These are phyloP conservation scores for Mimosa pudica DNA, from an alignment of 306 rosid species.

Conservation along the genomic window DNA sequence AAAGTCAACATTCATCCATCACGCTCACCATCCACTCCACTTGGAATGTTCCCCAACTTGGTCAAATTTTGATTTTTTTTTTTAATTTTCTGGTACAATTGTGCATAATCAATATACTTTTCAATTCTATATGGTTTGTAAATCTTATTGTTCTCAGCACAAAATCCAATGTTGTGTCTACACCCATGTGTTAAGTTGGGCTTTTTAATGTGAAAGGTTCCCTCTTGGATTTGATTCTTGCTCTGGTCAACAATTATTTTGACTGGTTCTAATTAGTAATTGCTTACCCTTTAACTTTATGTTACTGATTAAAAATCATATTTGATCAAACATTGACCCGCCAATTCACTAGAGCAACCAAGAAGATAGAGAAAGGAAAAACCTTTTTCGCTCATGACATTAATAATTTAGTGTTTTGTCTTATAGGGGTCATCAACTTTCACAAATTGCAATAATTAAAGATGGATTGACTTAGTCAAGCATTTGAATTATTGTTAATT, in stretches of 20 bases:
- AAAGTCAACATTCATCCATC: slow-evolving; percentile 41
- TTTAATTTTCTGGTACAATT: neutral
- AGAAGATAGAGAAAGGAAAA: slow-evolving; percentile 14
- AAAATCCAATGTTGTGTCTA: slow-evolving; percentile 15
- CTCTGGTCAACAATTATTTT: neutral
- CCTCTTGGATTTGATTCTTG: slow-evolving; percentile 2
- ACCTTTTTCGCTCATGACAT: slow-evolving; percentile 1
- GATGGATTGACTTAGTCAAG: slow-evolving; percentile 37
- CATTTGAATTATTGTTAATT: neutral
- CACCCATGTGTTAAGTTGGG: slow-evolving; percentile 9
- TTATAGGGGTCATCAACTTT: slow-evolving; percentile 26
- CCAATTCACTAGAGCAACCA: slow-evolving; percentile 11
- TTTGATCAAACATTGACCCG: slow-evolving; percentile 12
- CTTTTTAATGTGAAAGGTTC: slow-evolving; percentile 44
- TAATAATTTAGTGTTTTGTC: slow-evolving; percentile 14
- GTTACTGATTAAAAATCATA: slow-evolving; percentile 1
- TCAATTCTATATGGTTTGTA: neutral
- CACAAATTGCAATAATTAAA: slow-evolving; percentile 32
- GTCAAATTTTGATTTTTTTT: slow-evolving; percentile 27
- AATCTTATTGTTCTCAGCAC: slow-evolving; percentile 9
- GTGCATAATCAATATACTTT: neutral
- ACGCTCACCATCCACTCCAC: slow-evolving; percentile 45
- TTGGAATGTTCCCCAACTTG: slow-evolving; percentile 47
- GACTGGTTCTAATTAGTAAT: neutral
- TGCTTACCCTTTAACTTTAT: slow-evolving; percentile 7